Evolutionary conservation across 352 stramenopile genomes (phyloP).

Genomic region (Sclerospora graminicola): DNA sequence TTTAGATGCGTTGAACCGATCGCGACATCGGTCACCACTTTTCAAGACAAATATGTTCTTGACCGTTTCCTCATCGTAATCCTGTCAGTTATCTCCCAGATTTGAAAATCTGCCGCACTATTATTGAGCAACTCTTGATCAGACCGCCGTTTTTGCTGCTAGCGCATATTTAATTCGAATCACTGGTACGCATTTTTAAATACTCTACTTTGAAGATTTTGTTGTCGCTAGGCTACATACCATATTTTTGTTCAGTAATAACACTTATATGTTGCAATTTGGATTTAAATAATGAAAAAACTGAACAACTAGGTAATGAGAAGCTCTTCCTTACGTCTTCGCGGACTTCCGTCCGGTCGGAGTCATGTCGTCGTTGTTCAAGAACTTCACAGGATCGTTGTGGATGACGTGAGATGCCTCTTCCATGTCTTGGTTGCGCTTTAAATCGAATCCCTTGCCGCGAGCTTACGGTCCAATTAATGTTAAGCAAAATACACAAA

Average conservation of each 20-base stretch:
- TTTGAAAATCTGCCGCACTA: too few species aligned
- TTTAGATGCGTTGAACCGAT: too few species aligned
- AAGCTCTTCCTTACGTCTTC: too few species aligned
- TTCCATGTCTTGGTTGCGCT: conserved; percentile 28
- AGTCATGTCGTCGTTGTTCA: too few species aligned
- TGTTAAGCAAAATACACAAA: conserved; percentile 35
- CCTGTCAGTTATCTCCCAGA: conserved; percentile 7
- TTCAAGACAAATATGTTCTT: too few species aligned
- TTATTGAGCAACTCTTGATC: too few species aligned
- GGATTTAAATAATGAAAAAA: too few species aligned
- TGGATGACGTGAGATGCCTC: conserved; percentile 19
- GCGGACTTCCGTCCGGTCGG: too few species aligned
- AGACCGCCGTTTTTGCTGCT: conserved; percentile 26
- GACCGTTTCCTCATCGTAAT: conserved; percentile 38
- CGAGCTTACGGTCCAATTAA: conserved; percentile 32
- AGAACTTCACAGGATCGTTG: conserved; percentile 24
- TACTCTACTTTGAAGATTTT: too few species aligned
- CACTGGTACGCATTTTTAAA: conserved; percentile 18
- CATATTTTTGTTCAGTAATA: not conserved
- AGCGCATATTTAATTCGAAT: conserved; percentile 37
- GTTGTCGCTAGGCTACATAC: not conserved
- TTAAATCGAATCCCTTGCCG: conserved; percentile 40
- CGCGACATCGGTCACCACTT: too few species aligned
- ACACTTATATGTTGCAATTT: too few species aligned
- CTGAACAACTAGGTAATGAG: too few species aligned